Conservation (phyloP, 2,329 filamentous ascomycete species). For the Pseudocercospora crystallina region DNA sequence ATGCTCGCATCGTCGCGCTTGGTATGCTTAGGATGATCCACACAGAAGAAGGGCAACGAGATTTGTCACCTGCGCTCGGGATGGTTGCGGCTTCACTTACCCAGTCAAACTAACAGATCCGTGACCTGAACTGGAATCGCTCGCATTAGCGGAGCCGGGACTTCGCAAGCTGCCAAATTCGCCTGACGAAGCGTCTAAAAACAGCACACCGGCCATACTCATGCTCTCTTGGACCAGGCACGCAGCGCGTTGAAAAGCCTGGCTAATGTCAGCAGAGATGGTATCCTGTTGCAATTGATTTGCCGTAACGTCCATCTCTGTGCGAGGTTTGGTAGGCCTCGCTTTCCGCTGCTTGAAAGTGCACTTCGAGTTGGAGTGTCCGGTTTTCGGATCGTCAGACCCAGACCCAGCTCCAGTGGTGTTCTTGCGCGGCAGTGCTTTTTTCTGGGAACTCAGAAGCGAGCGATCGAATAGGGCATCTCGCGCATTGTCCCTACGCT, state of each 20-base stretch:
- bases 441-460: background rate
- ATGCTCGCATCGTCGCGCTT: no score
- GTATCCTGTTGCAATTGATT: constrained; percentile 9
- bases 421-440: background rate
- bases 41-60: no score
- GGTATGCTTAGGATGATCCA: no score
- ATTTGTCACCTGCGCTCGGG: no score
- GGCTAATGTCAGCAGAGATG: background rate
- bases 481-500: constrained; percentile 5
- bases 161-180: constrained; percentile 19
- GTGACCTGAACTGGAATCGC: background rate
- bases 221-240: constrained; percentile 31
- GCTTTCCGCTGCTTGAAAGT: background rate
- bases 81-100: no score
- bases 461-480: background rate
- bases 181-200: constrained; percentile 35
- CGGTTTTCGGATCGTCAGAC: background rate
- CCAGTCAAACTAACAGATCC: no score
- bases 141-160: background rate
- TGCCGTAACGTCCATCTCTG: background rate
- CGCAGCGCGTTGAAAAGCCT: constrained; percentile 14
- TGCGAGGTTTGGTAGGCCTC: background rate
- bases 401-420: background rate
- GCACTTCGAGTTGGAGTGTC: background rate
- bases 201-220: constrained; percentile 46